Percentiles rank a stretch among this genome's conserved stretches.
These are phyloP conservation scores for Ophiosphaerella herpotricha DNA, from an alignment of 2,329 filamentous ascomycete species.

Conservation along the genomic window DNA sequence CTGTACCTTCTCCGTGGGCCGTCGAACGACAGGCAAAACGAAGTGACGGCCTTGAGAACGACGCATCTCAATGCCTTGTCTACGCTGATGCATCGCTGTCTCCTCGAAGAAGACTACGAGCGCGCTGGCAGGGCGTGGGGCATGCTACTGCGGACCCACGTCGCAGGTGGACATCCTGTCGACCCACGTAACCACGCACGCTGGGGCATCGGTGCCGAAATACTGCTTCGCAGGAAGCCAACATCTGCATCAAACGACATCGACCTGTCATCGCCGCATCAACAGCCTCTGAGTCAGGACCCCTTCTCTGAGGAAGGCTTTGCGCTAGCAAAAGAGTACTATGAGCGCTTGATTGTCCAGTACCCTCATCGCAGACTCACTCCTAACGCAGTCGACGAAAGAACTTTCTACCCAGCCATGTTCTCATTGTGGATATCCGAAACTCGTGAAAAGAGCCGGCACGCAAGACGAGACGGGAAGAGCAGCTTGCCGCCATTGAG, in stretches of 20 bases:
- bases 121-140: constrained; percentile 77
- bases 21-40: constrained; percentile 15
- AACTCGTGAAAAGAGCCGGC: constrained; percentile 63
- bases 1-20: constrained; percentile 39
- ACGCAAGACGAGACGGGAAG: constrained; percentile 36
- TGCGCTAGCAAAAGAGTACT: constrained; percentile 67
- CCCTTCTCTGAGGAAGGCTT: constrained; percentile 54
- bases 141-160: constrained; percentile 68
- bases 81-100: constrained; percentile 71
- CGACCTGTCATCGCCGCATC: background rate
- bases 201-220: constrained; percentile 85
- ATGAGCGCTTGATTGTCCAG: constrained; percentile 77
- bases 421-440: constrained; percentile 82
- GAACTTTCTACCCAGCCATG: constrained; percentile 82
- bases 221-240: constrained; percentile 66
- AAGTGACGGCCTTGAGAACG: constrained; percentile 45
- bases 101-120: constrained; percentile 70
- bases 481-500: constrained; percentile 2
- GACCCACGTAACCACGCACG: constrained; percentile 72
- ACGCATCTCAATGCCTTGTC: constrained; percentile 70
- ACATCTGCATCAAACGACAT: background rate
- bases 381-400: constrained; percentile 64
- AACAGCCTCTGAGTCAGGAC: background rate
- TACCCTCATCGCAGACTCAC: constrained; percentile 68
- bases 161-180: constrained; percentile 58